phyloP scores from a whole-genome alignment of 768 basidiomycete species.

The Scleroderma bovista region DNA sequence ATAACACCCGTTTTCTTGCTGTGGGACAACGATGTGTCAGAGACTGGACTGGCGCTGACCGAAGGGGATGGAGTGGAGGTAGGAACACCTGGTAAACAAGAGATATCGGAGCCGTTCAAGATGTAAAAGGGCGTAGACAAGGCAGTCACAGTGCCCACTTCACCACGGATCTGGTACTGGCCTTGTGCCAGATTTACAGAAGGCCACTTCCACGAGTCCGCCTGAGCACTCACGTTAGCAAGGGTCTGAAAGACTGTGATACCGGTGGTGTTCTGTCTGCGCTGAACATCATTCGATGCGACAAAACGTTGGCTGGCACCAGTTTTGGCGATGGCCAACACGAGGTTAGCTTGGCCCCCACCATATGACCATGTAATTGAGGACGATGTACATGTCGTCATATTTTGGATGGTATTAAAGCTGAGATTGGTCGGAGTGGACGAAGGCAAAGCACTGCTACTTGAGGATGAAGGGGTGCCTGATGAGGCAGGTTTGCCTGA shows the following conservation, averaged over 20 bases:
- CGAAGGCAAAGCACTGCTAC: conserved; percentile 3
- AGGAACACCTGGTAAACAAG: conserved; percentile 25
- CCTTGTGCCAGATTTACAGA: conserved; percentile 44
- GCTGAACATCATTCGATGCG: conserved; percentile 2
- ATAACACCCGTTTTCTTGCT: conserved; percentile 38
- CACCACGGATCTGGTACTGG: conserved; percentile 37
- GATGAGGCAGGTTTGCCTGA: conserved; percentile 10
- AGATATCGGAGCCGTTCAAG: conserved; percentile 30
- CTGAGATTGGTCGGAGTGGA: conserved; percentile 12
- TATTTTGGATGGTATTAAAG: conserved; percentile 20
- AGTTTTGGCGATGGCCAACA: conserved; percentile 37
- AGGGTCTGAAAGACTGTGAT: conserved; percentile 9
- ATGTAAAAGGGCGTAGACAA: conserved; percentile 32
- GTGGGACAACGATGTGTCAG: conserved; percentile 20
- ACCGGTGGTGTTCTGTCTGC: conserved; percentile 1
- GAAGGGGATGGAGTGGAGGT: conserved; percentile 10
- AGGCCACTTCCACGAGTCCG: conserved; percentile 35
- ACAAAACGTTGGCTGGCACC: conserved; percentile 25
- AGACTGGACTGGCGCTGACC: conserved; percentile 3
- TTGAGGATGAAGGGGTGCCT: conserved; percentile 4
- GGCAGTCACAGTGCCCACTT: neutral
- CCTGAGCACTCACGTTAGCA: neutral
- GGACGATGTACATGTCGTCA: conserved; percentile 32
- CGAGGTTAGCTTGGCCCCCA: conserved; percentile 26
- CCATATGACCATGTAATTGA: conserved; percentile 37